Percentiles rank a stretch among this genome's conserved stretches.
These are phyloP conservation scores for Candida michaelii DNA, from an alignment of 805 yeast genomes.

Conservation along the genomic window DNA sequence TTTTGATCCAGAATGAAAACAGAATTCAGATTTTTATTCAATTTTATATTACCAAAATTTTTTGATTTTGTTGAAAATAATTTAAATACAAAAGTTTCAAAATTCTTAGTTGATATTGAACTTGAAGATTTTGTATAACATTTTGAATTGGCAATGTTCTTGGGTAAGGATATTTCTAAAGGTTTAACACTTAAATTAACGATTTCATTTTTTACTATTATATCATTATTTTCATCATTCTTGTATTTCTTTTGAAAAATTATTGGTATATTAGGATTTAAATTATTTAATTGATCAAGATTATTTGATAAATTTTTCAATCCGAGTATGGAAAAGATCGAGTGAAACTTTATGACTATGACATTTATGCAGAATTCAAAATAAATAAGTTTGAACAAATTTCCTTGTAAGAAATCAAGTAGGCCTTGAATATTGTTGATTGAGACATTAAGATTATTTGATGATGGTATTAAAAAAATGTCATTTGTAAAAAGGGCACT, in stretches of 20 bases:
- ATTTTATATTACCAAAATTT: constrained; percentile 5
- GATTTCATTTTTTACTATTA: constrained; percentile 8
- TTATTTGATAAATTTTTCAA: constrained; percentile 16
- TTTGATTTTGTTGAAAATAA: constrained; percentile 11
- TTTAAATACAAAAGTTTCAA: constrained; percentile 15
- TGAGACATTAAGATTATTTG: not conserved
- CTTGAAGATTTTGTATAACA: constrained; percentile 9
- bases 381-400: constrained; percentile 8
- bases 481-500: constrained; percentile 10
- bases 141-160: constrained; percentile 11
- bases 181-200: constrained; percentile 1
- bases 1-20: constrained; percentile 15
- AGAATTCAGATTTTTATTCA: constrained; percentile 11
- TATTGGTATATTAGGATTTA: constrained; percentile 14
- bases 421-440: not conserved
- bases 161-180: constrained; percentile 11
- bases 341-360: constrained; percentile 13
- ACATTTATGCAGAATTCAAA: constrained; percentile 15
- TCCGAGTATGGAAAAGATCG: constrained; percentile 14
- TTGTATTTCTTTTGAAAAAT: constrained; percentile 13
- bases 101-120: constrained; percentile 15
- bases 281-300: constrained; percentile 15
- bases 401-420: not conserved
- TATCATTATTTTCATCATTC: not conserved
- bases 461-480: constrained; percentile 1